These are phyloP conservation scores for Mycena galopus DNA, from an alignment of 768 basidiomycete genomes.

Conservation along the genomic window DNA sequence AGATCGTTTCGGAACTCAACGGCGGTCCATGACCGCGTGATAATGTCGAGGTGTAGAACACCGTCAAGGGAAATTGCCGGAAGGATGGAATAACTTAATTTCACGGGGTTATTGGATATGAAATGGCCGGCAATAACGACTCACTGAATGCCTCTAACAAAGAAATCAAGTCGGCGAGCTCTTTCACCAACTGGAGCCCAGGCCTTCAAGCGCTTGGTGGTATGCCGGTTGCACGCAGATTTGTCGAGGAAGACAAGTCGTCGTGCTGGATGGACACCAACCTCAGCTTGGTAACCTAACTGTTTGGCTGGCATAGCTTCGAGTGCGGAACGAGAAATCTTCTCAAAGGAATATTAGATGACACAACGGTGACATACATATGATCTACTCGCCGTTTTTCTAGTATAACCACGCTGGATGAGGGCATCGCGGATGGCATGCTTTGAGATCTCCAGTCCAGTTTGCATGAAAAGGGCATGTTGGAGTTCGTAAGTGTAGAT, in stretches of 20 bases:
- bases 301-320: no score
- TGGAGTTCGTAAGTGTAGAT: no score
- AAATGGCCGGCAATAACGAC: not conserved
- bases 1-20: conserved; percentile 41
- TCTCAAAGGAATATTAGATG: no score
- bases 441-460: no score
- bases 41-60: conserved; percentile 44
- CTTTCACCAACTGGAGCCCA: conserved; percentile 40
- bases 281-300: no score
- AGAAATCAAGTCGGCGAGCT: conserved; percentile 38
- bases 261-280: not conserved
- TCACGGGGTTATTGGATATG: not conserved
- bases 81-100: conserved; percentile 46
- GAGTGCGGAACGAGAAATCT: no score
- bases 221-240: conserved; percentile 40
- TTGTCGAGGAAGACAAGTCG: conserved; percentile 45
- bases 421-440: no score
- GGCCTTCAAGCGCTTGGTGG: conserved; percentile 21
- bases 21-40: conserved; percentile 43
- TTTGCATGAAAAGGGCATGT: no score
- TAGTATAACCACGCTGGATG: no score
- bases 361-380: no score
- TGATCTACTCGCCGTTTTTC: no score
- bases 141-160: conserved; percentile 39
- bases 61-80: conserved; percentile 49